Conservation (phyloP, 805 yeast genomes). For the Nematodospora valgi region DNA sequence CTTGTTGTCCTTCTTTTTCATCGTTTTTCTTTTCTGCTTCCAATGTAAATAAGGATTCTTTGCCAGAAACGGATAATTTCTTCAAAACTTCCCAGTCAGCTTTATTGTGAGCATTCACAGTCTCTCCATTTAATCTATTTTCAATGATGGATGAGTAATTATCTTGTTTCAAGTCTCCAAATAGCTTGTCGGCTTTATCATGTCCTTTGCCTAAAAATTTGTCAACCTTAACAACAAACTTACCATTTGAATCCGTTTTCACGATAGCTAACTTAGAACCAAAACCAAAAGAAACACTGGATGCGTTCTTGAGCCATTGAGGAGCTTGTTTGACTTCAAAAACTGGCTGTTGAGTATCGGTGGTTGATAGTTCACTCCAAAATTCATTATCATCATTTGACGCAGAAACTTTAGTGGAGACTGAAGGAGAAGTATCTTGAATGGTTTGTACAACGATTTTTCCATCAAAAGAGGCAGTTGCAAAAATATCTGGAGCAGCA, state of each 20-base stretch:
- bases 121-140: constrained; percentile 41
- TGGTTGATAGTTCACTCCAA: constrained; percentile 73
- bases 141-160: constrained; percentile 56
- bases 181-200: constrained; percentile 33
- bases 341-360: constrained; percentile 70
- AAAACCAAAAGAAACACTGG: constrained; percentile 81
- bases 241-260: constrained; percentile 33
- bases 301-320: constrained; percentile 74
- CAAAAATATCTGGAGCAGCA: constrained; percentile 81
- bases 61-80: constrained; percentile 49
- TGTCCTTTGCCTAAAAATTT: constrained; percentile 38
- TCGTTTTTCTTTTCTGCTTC: constrained; percentile 14
- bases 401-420: constrained; percentile 38
- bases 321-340: constrained; percentile 81
- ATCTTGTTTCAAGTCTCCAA: constrained; percentile 56
- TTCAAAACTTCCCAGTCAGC: constrained; percentile 67
- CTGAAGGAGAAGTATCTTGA: constrained; percentile 76
- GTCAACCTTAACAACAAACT: constrained; percentile 41
- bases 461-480: constrained; percentile 85
- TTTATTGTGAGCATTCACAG: constrained; percentile 37
- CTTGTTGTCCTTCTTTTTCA: constrained; percentile 9
- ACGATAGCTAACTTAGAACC: constrained; percentile 83
- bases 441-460: constrained; percentile 76
- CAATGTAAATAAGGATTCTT: constrained; percentile 42
- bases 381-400: constrained; percentile 65